phyloP scores from a whole-genome alignment of 139 green algal genomes.

The Chlorella sp. region DNA sequence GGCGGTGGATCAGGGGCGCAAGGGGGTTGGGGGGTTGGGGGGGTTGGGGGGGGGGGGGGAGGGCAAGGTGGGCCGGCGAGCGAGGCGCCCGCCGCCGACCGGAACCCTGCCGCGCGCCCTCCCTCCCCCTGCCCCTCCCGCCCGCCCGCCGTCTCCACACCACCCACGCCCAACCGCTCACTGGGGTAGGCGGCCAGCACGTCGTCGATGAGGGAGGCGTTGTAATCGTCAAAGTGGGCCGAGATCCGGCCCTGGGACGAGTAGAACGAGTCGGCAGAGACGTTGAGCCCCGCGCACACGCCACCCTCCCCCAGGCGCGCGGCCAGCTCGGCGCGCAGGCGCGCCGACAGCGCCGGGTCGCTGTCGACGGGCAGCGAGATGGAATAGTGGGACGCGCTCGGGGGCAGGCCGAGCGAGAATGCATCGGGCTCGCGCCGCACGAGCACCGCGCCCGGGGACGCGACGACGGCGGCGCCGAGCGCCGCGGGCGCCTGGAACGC shows the following conservation, averaged over 20 bases:
- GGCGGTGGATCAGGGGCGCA: too few species aligned
- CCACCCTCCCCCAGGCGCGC: slow-evolving; percentile 14
- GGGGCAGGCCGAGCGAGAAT: slow-evolving; percentile 28
- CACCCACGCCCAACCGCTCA: too few species aligned
- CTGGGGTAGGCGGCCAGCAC: slow-evolving; percentile 42
- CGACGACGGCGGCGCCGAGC: slow-evolving; percentile 67
- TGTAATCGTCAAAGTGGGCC: slow-evolving; percentile 60
- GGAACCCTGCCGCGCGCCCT: too few species aligned
- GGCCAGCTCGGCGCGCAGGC: slow-evolving; percentile 47
- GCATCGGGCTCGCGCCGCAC: slow-evolving; percentile 64
- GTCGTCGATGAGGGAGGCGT: slow-evolving; percentile 53
- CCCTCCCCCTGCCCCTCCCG: too few species aligned
- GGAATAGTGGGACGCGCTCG: slow-evolving; percentile 43
- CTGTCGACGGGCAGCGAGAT: slow-evolving; percentile 49
- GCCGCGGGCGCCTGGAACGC: slow-evolving; percentile 59
- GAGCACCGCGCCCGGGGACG: slow-evolving; percentile 51
- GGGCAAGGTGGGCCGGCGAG: too few species aligned
- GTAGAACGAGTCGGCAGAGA: slow-evolving; percentile 79
- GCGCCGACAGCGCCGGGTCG: slow-evolving; percentile 41
- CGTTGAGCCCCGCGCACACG: slow-evolving; percentile 71
- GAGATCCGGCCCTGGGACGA: slow-evolving; percentile 57
- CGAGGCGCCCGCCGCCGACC: too few species aligned
- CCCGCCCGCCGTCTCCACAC: too few species aligned
- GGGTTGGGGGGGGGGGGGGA: too few species aligned
- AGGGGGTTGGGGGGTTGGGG: too few species aligned